Evolutionary conservation across 768 basidiomycete genomes (phyloP).

Genomic region (Tulasnella sp.): DNA sequence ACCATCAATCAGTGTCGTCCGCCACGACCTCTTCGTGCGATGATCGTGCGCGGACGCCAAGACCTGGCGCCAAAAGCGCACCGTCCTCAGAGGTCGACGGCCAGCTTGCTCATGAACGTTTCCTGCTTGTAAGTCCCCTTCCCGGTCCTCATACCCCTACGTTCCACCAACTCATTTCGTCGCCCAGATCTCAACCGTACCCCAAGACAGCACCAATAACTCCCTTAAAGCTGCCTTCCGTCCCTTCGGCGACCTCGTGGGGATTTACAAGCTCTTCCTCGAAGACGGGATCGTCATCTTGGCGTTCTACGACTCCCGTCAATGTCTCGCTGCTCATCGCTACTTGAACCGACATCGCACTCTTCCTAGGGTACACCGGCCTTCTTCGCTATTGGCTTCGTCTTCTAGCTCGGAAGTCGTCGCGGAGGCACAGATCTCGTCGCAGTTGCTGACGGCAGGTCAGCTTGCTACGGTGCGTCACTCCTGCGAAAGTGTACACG

Average conservation of each 20-base stretch:
- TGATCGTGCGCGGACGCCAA: not conserved
- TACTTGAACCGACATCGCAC: not conserved
- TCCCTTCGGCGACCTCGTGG: slow-evolving; percentile 34
- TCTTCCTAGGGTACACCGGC: no score
- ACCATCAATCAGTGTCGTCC: not conserved
- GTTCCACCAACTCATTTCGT: no score
- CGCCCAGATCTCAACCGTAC: slow-evolving; percentile 15
- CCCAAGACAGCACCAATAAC: slow-evolving; percentile 10
- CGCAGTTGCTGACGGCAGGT: not conserved
- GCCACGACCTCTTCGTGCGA: not conserved
- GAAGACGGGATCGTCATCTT: slow-evolving; percentile 36
- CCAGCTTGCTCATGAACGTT: not conserved
- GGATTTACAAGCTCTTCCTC: slow-evolving; percentile 43
- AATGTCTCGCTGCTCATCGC: slow-evolving; percentile 10
- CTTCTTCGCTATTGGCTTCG: no score
- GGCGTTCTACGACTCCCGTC: slow-evolving; percentile 6
- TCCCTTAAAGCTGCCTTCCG: slow-evolving; percentile 16
- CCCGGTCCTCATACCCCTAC: not conserved
- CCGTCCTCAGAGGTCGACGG: not conserved
- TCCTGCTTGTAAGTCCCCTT: not conserved
- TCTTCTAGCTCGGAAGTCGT: no score
- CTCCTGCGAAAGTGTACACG: no score
- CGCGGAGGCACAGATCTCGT: not conserved
- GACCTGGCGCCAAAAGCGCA: not conserved
- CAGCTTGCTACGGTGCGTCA: not conserved